phyloP scores from a whole-genome alignment of 768 basidiomycete species.

The Gloeostereum incarnatum region DNA sequence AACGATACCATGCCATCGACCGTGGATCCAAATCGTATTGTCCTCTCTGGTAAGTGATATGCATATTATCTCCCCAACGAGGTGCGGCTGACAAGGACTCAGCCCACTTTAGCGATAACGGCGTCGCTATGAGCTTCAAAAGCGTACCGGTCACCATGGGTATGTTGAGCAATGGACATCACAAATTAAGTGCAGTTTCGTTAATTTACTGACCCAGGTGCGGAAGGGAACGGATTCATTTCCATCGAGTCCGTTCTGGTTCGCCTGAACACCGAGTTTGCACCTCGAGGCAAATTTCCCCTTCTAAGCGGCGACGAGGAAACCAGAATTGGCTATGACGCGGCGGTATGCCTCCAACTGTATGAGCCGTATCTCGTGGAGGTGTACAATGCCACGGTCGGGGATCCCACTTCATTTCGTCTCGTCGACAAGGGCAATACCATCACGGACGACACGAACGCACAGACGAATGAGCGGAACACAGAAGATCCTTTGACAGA shows the following conservation, averaged over 20 bases:
- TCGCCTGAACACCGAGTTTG: slow-evolving; percentile 12
- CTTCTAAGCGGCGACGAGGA: slow-evolving; percentile 6
- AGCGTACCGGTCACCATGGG: slow-evolving; percentile 12
- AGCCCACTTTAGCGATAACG: slow-evolving; percentile 25
- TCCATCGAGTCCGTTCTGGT: slow-evolving; percentile 15
- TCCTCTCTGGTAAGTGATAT: slow-evolving; percentile 13
- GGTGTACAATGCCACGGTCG: slow-evolving; percentile 14
- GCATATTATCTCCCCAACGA: background rate
- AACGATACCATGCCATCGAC: slow-evolving; percentile 16
- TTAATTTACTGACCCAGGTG: too few species aligned
- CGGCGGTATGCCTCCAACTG: slow-evolving; percentile 9
- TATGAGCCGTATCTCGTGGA: slow-evolving; percentile 10
- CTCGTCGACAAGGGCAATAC: slow-evolving; percentile 21
- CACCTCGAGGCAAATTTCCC: slow-evolving; percentile 13
- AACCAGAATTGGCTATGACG: slow-evolving; percentile 7
- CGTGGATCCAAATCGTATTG: slow-evolving; percentile 14
- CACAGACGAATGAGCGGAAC: slow-evolving; percentile 10
- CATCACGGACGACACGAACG: slow-evolving; percentile 16
- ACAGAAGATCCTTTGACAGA: slow-evolving; percentile 13
- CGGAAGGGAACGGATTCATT: slow-evolving; percentile 11
- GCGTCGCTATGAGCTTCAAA: slow-evolving; percentile 19
- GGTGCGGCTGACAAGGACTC: too few species aligned
- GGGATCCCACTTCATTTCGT: slow-evolving; percentile 19
- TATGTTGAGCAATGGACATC: too few species aligned
- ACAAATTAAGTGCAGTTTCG: too few species aligned